Conservation (phyloP, 139 green algal genomes). For the Haematococcus lacustris region DNA sequence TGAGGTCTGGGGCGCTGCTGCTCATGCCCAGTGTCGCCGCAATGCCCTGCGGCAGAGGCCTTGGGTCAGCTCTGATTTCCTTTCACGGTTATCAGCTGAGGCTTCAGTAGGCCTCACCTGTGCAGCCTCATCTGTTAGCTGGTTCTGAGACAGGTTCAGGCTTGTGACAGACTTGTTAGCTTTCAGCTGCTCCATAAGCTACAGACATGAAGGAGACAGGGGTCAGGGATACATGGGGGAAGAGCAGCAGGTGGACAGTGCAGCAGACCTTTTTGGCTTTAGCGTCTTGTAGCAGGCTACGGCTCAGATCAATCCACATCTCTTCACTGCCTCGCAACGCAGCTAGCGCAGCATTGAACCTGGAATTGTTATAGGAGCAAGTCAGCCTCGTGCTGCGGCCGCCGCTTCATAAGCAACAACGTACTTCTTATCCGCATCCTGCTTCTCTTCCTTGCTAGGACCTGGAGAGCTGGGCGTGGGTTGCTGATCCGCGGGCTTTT, state of each 20-base stretch:
- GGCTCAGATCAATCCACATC: slow-evolving; percentile 43
- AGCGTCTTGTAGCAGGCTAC: slow-evolving; percentile 28
- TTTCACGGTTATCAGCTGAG: too few species aligned
- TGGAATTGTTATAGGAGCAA: too few species aligned
- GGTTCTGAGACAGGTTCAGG: slow-evolving; percentile 52
- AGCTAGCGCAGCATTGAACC: slow-evolving; percentile 24
- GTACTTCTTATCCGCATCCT: too few species aligned
- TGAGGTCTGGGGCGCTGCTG: slow-evolving; percentile 34
- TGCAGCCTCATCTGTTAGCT: slow-evolving; percentile 46
- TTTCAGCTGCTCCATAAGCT: slow-evolving; percentile 47
- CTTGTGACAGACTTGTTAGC: slow-evolving; percentile 48
- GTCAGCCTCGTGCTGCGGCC: too few species aligned
- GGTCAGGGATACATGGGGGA: too few species aligned
- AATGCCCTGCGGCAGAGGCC: slow-evolving; percentile 35
- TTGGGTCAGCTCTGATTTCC: too few species aligned
- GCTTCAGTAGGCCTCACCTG: too few species aligned
- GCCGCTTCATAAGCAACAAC: too few species aligned
- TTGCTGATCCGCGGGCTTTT: too few species aligned
- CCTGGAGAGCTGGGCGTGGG: too few species aligned
- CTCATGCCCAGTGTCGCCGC: slow-evolving; percentile 21
- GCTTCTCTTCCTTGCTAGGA: too few species aligned
- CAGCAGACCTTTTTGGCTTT: slow-evolving; percentile 43
- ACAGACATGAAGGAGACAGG: slow-evolving; percentile 15
- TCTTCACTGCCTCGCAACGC: slow-evolving; percentile 18
- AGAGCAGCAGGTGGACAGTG: too few species aligned